Base-by-base conservation (phyloP, 305 asterid genomes). In the Fraxinus dipetala region DNA sequence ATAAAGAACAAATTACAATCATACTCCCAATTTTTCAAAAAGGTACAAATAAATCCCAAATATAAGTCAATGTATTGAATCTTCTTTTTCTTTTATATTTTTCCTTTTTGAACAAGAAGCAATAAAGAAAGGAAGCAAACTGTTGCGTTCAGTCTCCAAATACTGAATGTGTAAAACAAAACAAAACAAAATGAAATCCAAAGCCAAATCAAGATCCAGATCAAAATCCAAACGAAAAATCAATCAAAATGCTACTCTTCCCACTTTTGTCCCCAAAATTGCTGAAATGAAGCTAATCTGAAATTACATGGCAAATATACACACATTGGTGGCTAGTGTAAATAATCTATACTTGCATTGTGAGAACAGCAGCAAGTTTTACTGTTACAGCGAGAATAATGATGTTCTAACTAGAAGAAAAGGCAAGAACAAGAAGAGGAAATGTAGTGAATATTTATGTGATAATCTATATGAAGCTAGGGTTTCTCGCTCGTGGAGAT, bases 401-500 rank as follows among this genome's bases (percentile, higher is more conserved):
- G 34, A 28, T 72, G 82, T 73, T 81, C 74, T 82, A 61, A 35
- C 59, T 18, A 77, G 83, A 80, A 36, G 43, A 36, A 36, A 36
- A 31, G 34, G 34, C 34, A 31, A 31, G 34, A 31, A 31, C 34
- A 31, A 31, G 4, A 31, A 31, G 34, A 31, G 3, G 34, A 36
- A 78, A 82, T 87, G 81, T 81, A 70, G 81, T 36, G 76, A 80
- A n/a, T 78, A 2, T 67, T 84, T 77, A 43, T 80, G 32, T 31
- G 81, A 83, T 36, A 14, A 78, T 73, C 85, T 87, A 2, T 80
- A 61, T 69, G 78, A 85, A 84, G 85, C 78, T 81, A 85, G 90
- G 90, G 87, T 86, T 80, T 79, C 88, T 30, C 90, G 70, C 22
- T 72, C 86, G 28, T 86, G 91, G 93, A 90, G 91, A 84, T 80